A percentile compares a stretch with the other conserved stretches of the same genome.
phyloP scores from a whole-genome alignment of 2,329 filamentous ascomycete species.

The Coniochaeta hoffmannii region DNA sequence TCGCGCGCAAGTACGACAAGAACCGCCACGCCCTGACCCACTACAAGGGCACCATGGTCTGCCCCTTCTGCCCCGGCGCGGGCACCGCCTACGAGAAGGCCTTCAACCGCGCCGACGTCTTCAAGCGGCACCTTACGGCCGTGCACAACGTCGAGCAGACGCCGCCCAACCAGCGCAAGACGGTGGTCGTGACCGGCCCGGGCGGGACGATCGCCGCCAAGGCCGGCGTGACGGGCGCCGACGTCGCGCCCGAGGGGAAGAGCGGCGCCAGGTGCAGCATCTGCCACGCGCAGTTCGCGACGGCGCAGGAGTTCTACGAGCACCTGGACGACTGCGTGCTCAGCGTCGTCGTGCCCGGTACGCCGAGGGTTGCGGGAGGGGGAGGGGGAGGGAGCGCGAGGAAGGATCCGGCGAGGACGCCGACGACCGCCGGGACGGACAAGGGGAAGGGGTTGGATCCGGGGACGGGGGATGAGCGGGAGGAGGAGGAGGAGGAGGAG shows the following conservation, averaged over 20 bases:
- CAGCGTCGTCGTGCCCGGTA: conserved; percentile 47
- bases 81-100: conserved; percentile 87
- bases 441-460: conserved; percentile 15
- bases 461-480: neutral
- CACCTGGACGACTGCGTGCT: conserved; percentile 69
- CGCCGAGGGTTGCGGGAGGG: conserved; percentile 24
- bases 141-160: conserved; percentile 94
- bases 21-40: conserved; percentile 94
- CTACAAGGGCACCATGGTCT: conserved; percentile 97
- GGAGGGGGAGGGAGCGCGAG: conserved; percentile 14
- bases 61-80: conserved; percentile 86
- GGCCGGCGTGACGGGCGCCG: neutral
- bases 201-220: conserved; percentile 8
- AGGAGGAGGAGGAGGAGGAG: neutral
- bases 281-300: conserved; percentile 70
- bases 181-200: conserved; percentile 31
- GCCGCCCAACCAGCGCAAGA: conserved; percentile 80
- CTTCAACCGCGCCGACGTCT: conserved; percentile 94
- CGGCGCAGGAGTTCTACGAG: conserved; percentile 94
- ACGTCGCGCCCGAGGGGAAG: conserved; percentile 6
- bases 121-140: conserved; percentile 89
- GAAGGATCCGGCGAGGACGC: conserved; percentile 18
- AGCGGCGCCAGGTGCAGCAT: conserved; percentile 80
- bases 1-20: conserved; percentile 96
- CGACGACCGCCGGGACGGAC: conserved; percentile 18